Evolutionary conservation across 306 rosid species (phyloP).

Genomic region (Gillenia trifoliata): DNA sequence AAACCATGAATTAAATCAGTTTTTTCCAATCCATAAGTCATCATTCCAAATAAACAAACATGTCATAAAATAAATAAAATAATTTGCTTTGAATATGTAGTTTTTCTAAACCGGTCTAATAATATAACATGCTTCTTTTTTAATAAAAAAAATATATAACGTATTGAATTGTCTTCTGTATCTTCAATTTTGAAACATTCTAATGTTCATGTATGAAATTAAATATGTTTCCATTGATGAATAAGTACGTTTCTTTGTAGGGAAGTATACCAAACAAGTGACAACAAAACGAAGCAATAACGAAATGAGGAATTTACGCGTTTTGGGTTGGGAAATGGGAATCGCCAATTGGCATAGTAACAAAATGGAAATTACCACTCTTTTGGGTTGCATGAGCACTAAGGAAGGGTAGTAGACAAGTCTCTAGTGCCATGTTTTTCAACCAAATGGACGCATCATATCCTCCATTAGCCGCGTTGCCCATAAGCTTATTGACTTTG

Average conservation of each 20-base stretch:
- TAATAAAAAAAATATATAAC: neutral
- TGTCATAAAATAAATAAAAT: no score
- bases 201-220: neutral
- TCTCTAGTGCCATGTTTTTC: neutral
- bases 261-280: neutral
- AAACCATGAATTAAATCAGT: no score
- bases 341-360: neutral
- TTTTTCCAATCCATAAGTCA: no score
- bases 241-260: neutral
- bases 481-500: neutral
- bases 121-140: no score
- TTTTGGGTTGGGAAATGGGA: neutral
- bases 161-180: neutral
- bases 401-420: neutral
- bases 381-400: neutral
- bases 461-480: neutral
- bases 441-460: constrained; percentile 1
- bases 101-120: no score
- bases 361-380: neutral
- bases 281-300: neutral
- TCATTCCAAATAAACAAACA: no score
- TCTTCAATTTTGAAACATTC: neutral
- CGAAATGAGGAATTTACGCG: neutral
- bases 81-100: no score
- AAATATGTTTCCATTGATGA: neutral